phyloP scores from a whole-genome alignment of 208 protist genomes.

The Leishmania amazonensis region DNA sequence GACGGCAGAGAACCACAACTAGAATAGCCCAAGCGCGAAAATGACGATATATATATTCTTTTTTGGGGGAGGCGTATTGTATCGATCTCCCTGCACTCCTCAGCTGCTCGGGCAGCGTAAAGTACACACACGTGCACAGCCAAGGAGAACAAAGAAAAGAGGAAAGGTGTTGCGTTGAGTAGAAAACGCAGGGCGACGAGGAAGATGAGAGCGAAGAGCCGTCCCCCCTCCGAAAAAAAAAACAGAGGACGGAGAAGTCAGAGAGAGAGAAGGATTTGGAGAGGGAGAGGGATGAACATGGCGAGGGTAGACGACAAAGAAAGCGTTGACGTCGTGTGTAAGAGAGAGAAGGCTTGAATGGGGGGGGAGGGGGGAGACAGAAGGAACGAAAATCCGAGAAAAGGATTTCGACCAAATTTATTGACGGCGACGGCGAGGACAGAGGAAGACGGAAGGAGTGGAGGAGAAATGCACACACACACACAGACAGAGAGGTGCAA shows the following conservation, averaged over 20 bases:
- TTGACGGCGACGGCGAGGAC: not conserved
- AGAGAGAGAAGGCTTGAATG: not conserved
- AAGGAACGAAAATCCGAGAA: not conserved
- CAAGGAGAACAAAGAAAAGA: not conserved
- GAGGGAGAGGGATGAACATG: not conserved
- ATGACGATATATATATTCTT: not conserved
- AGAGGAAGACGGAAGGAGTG: not conserved
- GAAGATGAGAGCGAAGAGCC: not conserved
- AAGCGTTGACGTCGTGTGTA: not conserved
- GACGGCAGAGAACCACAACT: not conserved
- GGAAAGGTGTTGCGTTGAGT: not conserved
- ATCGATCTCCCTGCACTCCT: not conserved
- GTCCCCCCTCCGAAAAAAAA: not conserved
- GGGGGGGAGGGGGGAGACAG: not conserved
- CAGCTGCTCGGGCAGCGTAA: not conserved
- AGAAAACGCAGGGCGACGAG: not conserved
- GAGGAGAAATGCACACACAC: not conserved
- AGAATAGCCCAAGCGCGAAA: not conserved
- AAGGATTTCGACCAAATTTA: not conserved
- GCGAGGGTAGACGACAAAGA: not conserved
- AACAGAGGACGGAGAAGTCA: not conserved
- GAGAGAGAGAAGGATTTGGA: slow-evolving; percentile 14
- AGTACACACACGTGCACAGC: not conserved
- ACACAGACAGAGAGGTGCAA: not conserved
- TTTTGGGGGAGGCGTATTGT: not conserved